These are phyloP conservation scores for Colletotrichum tofieldiae DNA, from an alignment of 2,329 filamentous ascomycete genomes.

Conservation along the genomic window DNA sequence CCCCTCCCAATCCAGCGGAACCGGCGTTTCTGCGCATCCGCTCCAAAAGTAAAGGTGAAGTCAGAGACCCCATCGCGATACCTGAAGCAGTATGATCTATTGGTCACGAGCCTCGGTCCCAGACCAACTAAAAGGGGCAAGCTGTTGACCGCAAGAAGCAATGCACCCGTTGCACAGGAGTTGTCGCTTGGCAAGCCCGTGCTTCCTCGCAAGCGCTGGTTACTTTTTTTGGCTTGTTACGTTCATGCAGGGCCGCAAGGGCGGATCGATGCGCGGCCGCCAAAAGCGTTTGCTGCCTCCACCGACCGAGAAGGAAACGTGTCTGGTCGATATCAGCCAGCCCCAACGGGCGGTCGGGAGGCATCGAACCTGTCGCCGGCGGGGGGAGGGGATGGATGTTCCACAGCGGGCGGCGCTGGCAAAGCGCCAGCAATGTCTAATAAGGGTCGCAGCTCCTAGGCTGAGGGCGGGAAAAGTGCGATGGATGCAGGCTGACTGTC, in stretches of 20 bases:
- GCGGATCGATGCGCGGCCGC: not conserved
- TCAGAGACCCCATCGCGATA: conserved; percentile 2
- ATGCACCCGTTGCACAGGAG: not conserved
- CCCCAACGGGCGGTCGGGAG: conserved; percentile 1
- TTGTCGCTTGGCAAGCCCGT: not conserved
- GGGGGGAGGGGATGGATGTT: not conserved
- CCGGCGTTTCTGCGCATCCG: conserved; percentile 12
- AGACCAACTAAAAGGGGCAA: conserved; percentile 4
- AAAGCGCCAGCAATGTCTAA: not conserved
- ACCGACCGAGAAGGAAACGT: conserved; percentile 3
- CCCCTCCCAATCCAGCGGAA: conserved; percentile 14
- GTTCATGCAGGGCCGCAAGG: not conserved
- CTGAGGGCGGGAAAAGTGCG: not conserved
- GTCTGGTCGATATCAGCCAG: conserved; percentile 5
- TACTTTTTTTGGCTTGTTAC: not conserved
- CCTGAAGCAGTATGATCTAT: not conserved
- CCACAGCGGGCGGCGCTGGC: too few relatives aligned
- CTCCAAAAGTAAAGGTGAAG: conserved; percentile 22
- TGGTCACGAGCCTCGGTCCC: not conserved
- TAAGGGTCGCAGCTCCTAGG: not conserved
- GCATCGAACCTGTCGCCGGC: not conserved
- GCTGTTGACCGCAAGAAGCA: not conserved
- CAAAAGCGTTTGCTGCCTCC: not conserved
- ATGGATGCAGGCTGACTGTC: conserved; percentile 19
- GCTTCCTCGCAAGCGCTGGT: not conserved